phyloP scores from a whole-genome alignment of 2,329 filamentous ascomycete species.

The Beauveria sp. region DNA sequence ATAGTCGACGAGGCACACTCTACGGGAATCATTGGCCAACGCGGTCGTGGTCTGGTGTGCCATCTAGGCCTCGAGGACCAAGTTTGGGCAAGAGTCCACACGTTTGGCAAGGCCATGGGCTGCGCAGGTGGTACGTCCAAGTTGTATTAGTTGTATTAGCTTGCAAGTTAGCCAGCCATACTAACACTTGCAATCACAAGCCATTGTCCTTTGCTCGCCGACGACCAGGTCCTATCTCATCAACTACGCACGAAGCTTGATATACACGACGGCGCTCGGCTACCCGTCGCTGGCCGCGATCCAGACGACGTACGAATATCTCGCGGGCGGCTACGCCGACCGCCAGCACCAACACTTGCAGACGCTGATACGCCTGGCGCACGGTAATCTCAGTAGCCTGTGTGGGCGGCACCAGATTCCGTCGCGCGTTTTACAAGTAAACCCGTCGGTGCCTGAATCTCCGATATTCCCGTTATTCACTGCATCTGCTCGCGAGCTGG shows the following conservation, averaged over 20 bases:
- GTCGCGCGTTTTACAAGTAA: constrained; percentile 26
- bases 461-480: constrained; percentile 60
- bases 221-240: constrained; percentile 57
- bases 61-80: constrained; percentile 46
- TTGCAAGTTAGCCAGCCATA: no score
- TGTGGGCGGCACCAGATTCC: constrained; percentile 14
- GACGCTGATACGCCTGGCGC: constrained; percentile 30
- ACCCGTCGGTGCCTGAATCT: constrained; percentile 36
- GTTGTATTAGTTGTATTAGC: no score
- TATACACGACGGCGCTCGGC: constrained; percentile 65
- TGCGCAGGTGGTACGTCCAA: constrained; percentile 58
- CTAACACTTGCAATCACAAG: constrained; percentile 14
- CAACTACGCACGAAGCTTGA: constrained; percentile 68
- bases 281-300: constrained; percentile 54
- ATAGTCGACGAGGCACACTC: constrained; percentile 65
- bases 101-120: constrained; percentile 61
- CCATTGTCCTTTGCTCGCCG: constrained; percentile 54
- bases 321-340: constrained; percentile 43
- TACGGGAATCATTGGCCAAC: constrained; percentile 49
- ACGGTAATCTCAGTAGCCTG: constrained; percentile 36
- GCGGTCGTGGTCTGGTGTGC: constrained; percentile 52
- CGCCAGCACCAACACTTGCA: constrained; percentile 25
- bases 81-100: constrained; percentile 53
- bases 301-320: constrained; percentile 46
- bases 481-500: constrained; percentile 48